These are phyloP conservation scores for Talaromyces sp. DNA, from an alignment of 2,329 filamentous ascomycete species.

Conservation along the genomic window DNA sequence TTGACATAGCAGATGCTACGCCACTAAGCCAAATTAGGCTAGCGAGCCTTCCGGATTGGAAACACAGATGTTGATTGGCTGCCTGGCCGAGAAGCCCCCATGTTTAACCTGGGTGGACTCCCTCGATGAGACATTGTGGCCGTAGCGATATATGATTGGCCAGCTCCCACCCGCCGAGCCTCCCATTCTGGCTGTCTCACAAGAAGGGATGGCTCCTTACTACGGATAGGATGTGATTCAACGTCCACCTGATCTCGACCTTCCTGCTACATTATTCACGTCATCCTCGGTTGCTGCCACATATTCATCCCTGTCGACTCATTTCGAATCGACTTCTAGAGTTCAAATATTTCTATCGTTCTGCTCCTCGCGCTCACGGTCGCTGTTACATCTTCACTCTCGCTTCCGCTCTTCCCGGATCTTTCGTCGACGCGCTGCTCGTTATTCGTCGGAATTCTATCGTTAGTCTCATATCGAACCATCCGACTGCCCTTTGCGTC, in stretches of 20 bases:
- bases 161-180: not conserved
- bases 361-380: not conserved
- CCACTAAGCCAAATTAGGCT: not conserved
- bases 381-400: not conserved
- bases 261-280: not conserved
- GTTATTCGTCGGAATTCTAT: not conserved
- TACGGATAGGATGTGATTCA: not conserved
- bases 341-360: not conserved
- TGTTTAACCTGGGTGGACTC: not conserved
- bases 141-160: not conserved
- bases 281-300: not conserved
- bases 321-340: not conserved
- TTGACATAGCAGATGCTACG: not conserved
- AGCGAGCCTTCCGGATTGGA: too few relatives aligned
- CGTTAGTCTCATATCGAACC: not conserved
- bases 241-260: not conserved
- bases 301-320: constrained; percentile 2
- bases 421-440: not conserved
- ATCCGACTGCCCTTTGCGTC: not conserved
- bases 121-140: not conserved
- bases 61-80: not conserved
- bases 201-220: not conserved
- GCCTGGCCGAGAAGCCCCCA: not conserved
- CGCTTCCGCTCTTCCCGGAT: constrained; percentile 1
- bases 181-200: not conserved